Percentiles rank a stretch among this genome's conserved stretches.
Conservation (phyloP, 139 green algal genomes). For the Axilococcus clingmanii region DNA sequence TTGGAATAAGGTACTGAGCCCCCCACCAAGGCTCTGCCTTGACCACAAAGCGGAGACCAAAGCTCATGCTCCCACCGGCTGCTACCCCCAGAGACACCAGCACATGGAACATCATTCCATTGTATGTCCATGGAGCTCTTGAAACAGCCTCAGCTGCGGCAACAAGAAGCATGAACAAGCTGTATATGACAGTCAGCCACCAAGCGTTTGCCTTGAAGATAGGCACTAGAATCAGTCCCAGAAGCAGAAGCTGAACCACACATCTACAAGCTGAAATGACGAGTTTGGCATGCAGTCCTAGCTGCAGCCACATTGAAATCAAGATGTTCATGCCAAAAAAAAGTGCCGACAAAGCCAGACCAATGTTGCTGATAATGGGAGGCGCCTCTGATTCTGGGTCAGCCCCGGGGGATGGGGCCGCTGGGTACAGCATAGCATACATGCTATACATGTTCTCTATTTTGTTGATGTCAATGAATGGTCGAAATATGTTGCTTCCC, state of each 20-base stretch:
- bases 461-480: too few species aligned
- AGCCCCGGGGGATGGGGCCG: too few species aligned
- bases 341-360: slow-evolving; percentile 19
- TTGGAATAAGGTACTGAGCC: slow-evolving; percentile 50
- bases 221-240: slow-evolving; percentile 67
- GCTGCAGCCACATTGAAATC: slow-evolving; percentile 28
- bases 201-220: slow-evolving; percentile 49
- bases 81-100: slow-evolving; percentile 25
- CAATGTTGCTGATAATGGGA: slow-evolving; percentile 7
- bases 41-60: slow-evolving; percentile 47
- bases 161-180: slow-evolving; percentile 57
- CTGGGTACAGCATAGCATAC: too few species aligned
- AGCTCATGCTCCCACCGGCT: slow-evolving; percentile 30
- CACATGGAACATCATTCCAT: slow-evolving; percentile 28
- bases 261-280: slow-evolving; percentile 21
- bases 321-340: slow-evolving; percentile 19
- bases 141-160: slow-evolving; percentile 56
- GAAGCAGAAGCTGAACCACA: slow-evolving; percentile 44
- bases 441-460: too few species aligned
- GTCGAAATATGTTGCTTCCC: too few species aligned
- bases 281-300: slow-evolving; percentile 31
- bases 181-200: slow-evolving; percentile 49
- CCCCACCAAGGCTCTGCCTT: slow-evolving; percentile 45
- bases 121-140: slow-evolving; percentile 27
- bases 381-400: slow-evolving; percentile 4